Conservation (phyloP, 208 protist genomes). For the Crithidia sp. region DNA sequence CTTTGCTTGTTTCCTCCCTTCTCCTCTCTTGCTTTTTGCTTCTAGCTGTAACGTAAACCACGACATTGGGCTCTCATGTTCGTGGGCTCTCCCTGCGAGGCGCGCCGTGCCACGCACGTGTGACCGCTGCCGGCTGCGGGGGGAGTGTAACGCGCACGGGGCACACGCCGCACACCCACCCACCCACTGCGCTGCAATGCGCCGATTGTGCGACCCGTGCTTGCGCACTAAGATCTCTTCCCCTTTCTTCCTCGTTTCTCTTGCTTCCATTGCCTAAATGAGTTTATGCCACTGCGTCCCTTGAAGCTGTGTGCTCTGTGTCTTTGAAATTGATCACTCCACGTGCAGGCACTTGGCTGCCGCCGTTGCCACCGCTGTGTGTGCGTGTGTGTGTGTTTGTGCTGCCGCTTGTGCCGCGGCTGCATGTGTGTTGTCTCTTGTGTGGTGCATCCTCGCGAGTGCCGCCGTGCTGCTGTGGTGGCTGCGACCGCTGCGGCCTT, state of each 20-base stretch:
- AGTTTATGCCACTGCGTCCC: neutral
- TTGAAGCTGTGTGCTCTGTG: neutral
- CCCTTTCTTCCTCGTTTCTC: conserved; percentile 6
- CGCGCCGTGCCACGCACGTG: neutral
- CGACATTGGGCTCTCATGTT: conserved; percentile 3
- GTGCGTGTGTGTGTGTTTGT: too few relatives aligned
- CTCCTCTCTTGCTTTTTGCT: neutral
- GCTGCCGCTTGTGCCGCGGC: too few relatives aligned
- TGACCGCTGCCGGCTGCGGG: neutral
- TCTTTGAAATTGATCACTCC: neutral
- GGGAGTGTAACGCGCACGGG: neutral
- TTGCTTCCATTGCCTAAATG: neutral
- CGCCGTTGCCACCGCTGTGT: too few relatives aligned
- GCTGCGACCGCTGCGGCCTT: too few relatives aligned
- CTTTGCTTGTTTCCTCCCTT: neutral
- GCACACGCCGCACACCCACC: neutral
- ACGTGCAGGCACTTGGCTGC: neutral
- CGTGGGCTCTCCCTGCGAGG: neutral
- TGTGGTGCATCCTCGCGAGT: too few relatives aligned
- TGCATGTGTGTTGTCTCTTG: too few relatives aligned
- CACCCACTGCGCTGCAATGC: neutral
- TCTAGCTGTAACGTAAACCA: neutral
- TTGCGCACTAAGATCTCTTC: conserved; percentile 1
- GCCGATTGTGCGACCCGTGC: neutral
- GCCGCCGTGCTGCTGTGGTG: too few relatives aligned